Conservation (phyloP, 805 yeast genomes). For the Candida glaebosa region DNA sequence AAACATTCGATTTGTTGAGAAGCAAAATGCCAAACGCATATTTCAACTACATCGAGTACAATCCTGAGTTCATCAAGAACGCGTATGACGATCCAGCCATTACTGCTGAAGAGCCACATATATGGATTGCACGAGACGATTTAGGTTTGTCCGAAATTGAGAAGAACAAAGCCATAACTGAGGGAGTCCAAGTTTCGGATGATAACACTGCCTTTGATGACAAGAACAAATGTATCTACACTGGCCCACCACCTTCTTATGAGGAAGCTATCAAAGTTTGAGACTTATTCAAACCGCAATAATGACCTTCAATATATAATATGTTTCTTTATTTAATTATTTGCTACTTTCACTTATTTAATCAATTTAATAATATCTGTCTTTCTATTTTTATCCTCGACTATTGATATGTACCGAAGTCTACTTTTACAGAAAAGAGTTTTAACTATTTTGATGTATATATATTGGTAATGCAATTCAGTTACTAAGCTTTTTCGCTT, state of each 20-base stretch:
- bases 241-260: conserved; percentile 71
- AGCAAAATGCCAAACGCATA: conserved; percentile 39
- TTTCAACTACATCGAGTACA: conserved; percentile 39
- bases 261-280: conserved; percentile 45
- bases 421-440: too few relatives aligned
- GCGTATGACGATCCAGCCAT: conserved; percentile 58
- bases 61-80: conserved; percentile 35
- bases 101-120: conserved; percentile 52
- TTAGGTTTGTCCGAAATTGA: conserved; percentile 64
- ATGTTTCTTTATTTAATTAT: too few relatives aligned
- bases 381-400: too few relatives aligned
- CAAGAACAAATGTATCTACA: conserved; percentile 49
- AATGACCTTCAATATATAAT: too few relatives aligned
- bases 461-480: too few relatives aligned
- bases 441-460: too few relatives aligned
- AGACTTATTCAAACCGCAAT: not conserved
- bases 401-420: too few relatives aligned
- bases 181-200: conserved; percentile 53
- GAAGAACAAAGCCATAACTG: conserved; percentile 52
- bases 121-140: conserved; percentile 71
- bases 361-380: too few relatives aligned
- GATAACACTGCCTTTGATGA: conserved; percentile 56
- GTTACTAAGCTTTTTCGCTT: too few relatives aligned
- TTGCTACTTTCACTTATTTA: too few relatives aligned
- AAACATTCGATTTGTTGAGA: conserved; percentile 45